Conservation (phyloP, 108 stramenopile species). For the Aurantiochytrium sp. region DNA sequence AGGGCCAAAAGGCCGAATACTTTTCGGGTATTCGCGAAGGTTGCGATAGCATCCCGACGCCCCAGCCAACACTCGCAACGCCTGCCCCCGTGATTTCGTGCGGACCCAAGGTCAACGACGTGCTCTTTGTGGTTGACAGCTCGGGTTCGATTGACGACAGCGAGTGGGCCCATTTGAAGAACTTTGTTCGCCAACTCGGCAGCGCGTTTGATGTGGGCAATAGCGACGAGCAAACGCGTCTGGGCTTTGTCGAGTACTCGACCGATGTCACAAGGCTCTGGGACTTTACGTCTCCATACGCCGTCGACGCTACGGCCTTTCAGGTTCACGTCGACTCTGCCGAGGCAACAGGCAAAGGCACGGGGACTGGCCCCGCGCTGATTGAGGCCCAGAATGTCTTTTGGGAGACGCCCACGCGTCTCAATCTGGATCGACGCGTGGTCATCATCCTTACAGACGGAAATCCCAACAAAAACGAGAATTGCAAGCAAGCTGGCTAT, state of each 20-base stretch:
- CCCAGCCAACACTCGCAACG: background rate
- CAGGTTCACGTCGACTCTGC: background rate
- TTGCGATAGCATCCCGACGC: background rate
- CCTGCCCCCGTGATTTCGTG: background rate
- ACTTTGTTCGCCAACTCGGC: background rate
- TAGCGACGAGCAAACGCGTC: background rate
- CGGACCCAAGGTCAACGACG: background rate
- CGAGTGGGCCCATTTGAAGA: background rate
- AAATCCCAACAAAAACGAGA: background rate
- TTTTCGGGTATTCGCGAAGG: background rate
- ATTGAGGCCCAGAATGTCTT: background rate
- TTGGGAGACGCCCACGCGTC: background rate
- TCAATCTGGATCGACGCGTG: background rate
- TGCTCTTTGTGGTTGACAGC: background rate
- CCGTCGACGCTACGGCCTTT: background rate
- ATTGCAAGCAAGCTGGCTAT: background rate
- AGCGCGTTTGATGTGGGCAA: background rate
- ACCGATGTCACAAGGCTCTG: background rate
- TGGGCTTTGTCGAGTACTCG: background rate
- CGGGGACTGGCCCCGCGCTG: background rate
- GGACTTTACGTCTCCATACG: background rate
- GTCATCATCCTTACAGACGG: background rate
- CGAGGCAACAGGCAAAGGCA: background rate
- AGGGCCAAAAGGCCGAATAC: background rate
- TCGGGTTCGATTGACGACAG: background rate